These are phyloP conservation scores for Cyberlindnera japonica DNA, from an alignment of 805 yeast genomes.

Conservation along the genomic window DNA sequence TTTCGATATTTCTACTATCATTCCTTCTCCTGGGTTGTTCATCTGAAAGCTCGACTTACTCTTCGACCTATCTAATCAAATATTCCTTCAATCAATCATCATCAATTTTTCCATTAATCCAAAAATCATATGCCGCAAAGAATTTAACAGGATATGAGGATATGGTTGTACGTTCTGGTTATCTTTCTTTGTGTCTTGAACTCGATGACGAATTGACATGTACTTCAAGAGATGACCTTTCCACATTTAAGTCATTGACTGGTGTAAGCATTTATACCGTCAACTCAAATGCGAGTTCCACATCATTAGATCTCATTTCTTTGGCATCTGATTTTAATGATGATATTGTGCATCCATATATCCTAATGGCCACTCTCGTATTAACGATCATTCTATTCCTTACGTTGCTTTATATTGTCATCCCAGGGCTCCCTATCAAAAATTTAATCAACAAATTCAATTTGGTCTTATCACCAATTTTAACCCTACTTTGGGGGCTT, in stretches of 20 bases:
- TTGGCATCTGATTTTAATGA: slow-evolving; percentile 44
- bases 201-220: slow-evolving; percentile 34
- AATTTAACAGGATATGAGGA: slow-evolving; percentile 35
- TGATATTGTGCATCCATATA: slow-evolving; percentile 49
- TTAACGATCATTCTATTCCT: slow-evolving; percentile 40
- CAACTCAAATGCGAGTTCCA: slow-evolving; percentile 30
- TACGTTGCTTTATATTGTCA: slow-evolving; percentile 37
- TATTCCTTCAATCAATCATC: slow-evolving; percentile 47
- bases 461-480: slow-evolving; percentile 32
- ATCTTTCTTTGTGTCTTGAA: slow-evolving; percentile 53
- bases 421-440: slow-evolving; percentile 49
- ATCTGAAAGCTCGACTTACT: slow-evolving; percentile 36
- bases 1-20: slow-evolving; percentile 46
- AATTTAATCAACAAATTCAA: slow-evolving; percentile 25
- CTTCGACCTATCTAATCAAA: slow-evolving; percentile 47
- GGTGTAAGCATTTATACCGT: slow-evolving; percentile 35
- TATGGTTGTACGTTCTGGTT: slow-evolving; percentile 49
- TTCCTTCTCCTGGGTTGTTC: slow-evolving; percentile 58
- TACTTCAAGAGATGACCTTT: slow-evolving; percentile 30
- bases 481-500: slow-evolving; percentile 54
- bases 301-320: slow-evolving; percentile 41
- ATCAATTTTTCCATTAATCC: slow-evolving; percentile 37
- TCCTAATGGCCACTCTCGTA: slow-evolving; percentile 47
- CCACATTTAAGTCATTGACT: slow-evolving; percentile 26
- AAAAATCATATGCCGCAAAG: slow-evolving; percentile 33